Conservation (phyloP, 2,329 filamentous ascomycete genomes). For the Verticillium albo-atrum region DNA sequence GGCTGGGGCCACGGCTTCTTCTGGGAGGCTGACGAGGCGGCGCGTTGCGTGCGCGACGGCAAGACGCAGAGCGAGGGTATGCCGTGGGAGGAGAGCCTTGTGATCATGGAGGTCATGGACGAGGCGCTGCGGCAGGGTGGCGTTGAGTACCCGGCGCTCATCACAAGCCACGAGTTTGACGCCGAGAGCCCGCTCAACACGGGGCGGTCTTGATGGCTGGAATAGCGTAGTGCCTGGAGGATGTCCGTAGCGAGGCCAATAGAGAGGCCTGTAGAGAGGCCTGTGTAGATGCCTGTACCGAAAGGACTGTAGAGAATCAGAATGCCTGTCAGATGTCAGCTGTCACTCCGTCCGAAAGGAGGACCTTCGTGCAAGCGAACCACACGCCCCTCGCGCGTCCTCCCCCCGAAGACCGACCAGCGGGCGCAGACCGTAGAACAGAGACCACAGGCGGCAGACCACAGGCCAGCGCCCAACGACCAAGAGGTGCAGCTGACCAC, state of each 20-base stretch:
- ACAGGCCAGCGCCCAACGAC: no score
- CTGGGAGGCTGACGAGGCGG: constrained; percentile 80
- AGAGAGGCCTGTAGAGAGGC: no score
- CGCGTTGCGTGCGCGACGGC: constrained; percentile 69
- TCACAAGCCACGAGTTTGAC: constrained; percentile 55
- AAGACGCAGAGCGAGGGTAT: constrained; percentile 69
- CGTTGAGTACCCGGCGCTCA: constrained; percentile 49
- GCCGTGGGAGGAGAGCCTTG: constrained; percentile 70
- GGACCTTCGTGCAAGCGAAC: no score
- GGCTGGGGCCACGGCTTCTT: constrained; percentile 76
- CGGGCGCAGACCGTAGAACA: neutral
- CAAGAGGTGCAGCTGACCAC: no score
- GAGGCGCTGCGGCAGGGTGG: constrained; percentile 48
- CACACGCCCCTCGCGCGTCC: neutral
- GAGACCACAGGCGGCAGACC: no score
- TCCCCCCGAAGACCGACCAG: neutral
- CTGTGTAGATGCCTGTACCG: neutral
- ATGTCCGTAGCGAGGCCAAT: no score
- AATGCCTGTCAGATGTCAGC: neutral
- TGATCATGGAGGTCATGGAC: constrained; percentile 75
- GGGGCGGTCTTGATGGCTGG: constrained; percentile 31
- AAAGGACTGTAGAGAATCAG: neutral
- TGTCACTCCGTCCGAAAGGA: no score
- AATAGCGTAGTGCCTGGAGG: neutral
- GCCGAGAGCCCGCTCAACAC: constrained; percentile 57